Base-by-base conservation (phyloP, 306 rosid species). In the Cucumis hystrix region DNA sequence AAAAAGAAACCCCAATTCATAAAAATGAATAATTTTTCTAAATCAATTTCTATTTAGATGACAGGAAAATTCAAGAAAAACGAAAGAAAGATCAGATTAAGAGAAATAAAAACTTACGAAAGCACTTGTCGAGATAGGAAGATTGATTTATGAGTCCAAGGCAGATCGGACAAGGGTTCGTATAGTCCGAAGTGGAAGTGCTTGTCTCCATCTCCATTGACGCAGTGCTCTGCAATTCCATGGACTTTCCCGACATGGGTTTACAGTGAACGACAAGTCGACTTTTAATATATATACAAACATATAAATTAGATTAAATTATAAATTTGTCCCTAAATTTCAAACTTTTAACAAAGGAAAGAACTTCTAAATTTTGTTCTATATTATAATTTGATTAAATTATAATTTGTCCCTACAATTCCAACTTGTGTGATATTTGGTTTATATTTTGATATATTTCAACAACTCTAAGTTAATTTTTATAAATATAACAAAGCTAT, bases 91-190 rank as follows among this genome's bases (percentile, higher is more conserved):
- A 45, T 43, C 13, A 12, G 49, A 64, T 45, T 40, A 49, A 60
- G 71, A 76, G 84, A 79, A 66, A 75, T 52, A 20, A 61, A 45
- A 39, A 64, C 80, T 35, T 86, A 90, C 94, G 98, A 61, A 87
- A 83, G 80, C 97, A 93, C 74, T 84, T 83, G 55, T 93, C 90
- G 16, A 90, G 98, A 79, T 85, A 93, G 40, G 96, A 93, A 40
- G 83, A 75, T 80, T 88, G 90, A 85, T 75, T 10, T 17, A 85
- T 70, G 40, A 91, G 78, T 57, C 88, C 89, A 61, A 91, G 89
- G 81, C 94, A 93, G 75, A 93, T 91, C 54, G 97, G 94, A 75
- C 98, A 93, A n/a, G 83, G 82, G 80, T 79, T 75, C 7, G 82
- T 51, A 43, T 84, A 87, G 43, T 82, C 52, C 40, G 60, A 64